Base-by-base conservation (phyloP, 768 basidiomycete species). In the Russula olivacea region DNA sequence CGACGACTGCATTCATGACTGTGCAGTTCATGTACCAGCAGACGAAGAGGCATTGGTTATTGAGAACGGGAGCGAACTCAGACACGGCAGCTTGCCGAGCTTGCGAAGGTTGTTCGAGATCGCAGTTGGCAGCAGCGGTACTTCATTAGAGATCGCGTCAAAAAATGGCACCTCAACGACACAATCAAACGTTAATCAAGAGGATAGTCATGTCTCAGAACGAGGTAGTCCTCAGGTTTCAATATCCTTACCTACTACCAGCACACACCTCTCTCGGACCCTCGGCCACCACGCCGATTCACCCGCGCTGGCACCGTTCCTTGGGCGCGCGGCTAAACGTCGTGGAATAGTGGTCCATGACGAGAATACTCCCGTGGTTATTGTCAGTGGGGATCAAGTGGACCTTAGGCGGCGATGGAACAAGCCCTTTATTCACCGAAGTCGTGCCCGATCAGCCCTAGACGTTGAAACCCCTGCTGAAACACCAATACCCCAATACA, bases 251-350 rank as follows among this genome's bases (percentile, higher is more conserved):
- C 28, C 59, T 32, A 32, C 43, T 28, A 28, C 65, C 21, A 76
- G 74, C 32, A 76, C 77, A 8, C 73, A 79, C n/a, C 66, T 82
- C 28, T 77, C 79, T 10, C 75, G 76, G 50, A 80, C 80, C 9
- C 74, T 82, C 12, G 81, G 82, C 28, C 73, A 78, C 64, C 81
- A 83, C 58, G 74, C 71, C n/a, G 81, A 82, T 59, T 77, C 80
- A 9, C 78, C 81, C 30, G 78, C 79, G 1, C 75, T 82, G 21
- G 81, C 81, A 14, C 78, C 74, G 6, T 82, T 82, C 68, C 76
- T 82, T 36, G 80, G 81, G 9, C 76, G 76, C 58, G 71, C 72
- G 19, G 73, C 77, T 0, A 77, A 75, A 68, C 75, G 75, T 52
- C 76, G 80, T 30, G 71, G 72, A 23, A 78, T 82, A 61, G 72